Evolutionary conservation across 2,329 filamentous ascomycete genomes (phyloP).

Genomic region (Colletotrichum zoysiae): DNA sequence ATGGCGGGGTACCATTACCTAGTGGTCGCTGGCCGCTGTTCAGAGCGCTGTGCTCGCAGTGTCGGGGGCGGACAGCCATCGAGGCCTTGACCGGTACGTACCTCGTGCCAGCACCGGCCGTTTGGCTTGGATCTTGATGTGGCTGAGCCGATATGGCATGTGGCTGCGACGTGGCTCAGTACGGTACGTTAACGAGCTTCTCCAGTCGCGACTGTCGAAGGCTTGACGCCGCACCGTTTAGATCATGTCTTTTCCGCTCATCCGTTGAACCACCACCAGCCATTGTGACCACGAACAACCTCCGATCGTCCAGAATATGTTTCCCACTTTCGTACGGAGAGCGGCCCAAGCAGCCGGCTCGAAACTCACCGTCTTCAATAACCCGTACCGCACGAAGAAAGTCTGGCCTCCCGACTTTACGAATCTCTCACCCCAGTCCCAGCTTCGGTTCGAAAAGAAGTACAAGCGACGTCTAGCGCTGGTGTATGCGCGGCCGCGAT

Average conservation of each 20-base stretch:
- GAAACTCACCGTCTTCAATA: conserved; percentile 58
- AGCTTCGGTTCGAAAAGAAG: conserved; percentile 83
- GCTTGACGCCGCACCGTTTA: conserved; percentile 9
- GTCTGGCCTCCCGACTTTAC: conserved; percentile 84
- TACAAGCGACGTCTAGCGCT: conserved; percentile 78
- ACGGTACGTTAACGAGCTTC: not conserved
- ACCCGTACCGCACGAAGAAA: conserved; percentile 75
- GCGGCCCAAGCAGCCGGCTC: conserved; percentile 34
- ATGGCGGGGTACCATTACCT: conserved; percentile 42
- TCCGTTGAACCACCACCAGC: not conserved
- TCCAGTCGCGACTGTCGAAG: conserved; percentile 6
- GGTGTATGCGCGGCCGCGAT: conserved; percentile 71
- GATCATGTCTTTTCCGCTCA: not conserved
- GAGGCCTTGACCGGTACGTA: conserved; percentile 22
- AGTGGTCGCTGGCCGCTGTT: conserved; percentile 28
- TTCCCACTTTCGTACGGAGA: conserved; percentile 51
- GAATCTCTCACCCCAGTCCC: conserved; percentile 76
- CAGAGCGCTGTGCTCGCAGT: conserved; percentile 7
- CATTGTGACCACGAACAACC: not conserved
- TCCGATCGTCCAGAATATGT: conserved; percentile 46
- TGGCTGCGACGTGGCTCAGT: conserved; percentile 17
- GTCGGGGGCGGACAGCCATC: not conserved
- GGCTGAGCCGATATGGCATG: not conserved
- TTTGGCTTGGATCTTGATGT: not conserved
- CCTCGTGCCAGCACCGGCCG: not conserved